Conservation (phyloP, 345 rosid species). For the Arabis hirsuta region DNA sequence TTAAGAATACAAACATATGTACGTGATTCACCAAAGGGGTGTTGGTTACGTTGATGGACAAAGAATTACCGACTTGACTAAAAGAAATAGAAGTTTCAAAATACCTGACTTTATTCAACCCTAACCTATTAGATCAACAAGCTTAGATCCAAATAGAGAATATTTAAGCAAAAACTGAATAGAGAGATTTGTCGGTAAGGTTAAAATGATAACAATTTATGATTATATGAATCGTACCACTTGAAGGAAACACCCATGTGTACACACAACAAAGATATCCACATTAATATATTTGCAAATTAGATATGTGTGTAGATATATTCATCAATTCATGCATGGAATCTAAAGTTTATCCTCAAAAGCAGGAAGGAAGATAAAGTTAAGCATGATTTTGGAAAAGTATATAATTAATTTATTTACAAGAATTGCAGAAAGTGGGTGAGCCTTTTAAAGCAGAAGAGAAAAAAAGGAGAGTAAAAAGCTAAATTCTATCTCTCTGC, state of each 20-base stretch:
- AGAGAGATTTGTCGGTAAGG: conserved; percentile 26
- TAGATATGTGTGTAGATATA: conserved; percentile 16
- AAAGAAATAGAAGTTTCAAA: too few species aligned
- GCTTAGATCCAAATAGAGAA: too few species aligned
- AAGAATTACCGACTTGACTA: too few species aligned
- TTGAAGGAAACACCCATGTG: conserved; percentile 33
- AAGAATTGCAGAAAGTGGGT: conserved; percentile 75
- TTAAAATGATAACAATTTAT: conserved; percentile 20
- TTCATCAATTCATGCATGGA: conserved; percentile 45
- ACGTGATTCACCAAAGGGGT: too few species aligned
- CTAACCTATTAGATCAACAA: too few species aligned
- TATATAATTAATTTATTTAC: conserved; percentile 34
- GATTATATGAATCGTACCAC: conserved; percentile 43
- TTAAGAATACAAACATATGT: too few species aligned
- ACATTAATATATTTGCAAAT: conserved; percentile 10
- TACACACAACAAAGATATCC: conserved; percentile 28
- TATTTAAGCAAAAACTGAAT: neutral
- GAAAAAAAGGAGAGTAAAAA: conserved; percentile 28
- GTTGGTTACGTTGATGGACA: too few species aligned
- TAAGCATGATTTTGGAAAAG: conserved; percentile 49
- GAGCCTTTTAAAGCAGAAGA: conserved; percentile 62
- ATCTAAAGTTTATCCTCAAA: conserved; percentile 63
- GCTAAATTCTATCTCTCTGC: conserved; percentile 46
- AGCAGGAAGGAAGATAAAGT: conserved; percentile 59
- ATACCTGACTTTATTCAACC: too few species aligned